Base-by-base conservation (phyloP, 352 stramenopile species). In the Phytophthora brassicae region DNA sequence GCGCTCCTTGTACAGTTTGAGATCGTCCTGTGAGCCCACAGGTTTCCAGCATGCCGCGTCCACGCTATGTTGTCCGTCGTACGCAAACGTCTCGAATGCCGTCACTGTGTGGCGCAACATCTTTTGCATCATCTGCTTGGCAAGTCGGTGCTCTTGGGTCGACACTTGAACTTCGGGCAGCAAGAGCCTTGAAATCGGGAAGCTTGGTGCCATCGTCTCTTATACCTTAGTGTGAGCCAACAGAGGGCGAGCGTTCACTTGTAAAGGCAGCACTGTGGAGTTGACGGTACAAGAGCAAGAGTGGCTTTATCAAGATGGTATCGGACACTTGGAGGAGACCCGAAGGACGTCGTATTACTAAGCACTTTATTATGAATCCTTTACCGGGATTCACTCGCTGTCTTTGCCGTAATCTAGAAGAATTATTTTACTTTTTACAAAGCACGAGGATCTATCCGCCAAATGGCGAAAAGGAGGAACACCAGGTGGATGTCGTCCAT, bases 1-100 rank as follows among this genome's bases (percentile, higher is more conserved):
- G 4, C 74, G 72, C 56, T 86, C 72, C 45, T 66, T 77, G 63
- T 72, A 86, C 6, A 89, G 58, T 55, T 78, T 72, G 35, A 89
- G 63, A 19, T 72, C 70, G 42, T 84, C 75, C 16, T 77, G 72
- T n/a, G 68, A 65, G 4, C 63, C 64, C 26, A 76, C 55, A 8
- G 53, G 26, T 49, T 85, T 86, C 79, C 79, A 89, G 0, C 67
- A 53, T 0, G 52, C 63, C 17, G 28, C 39, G 63, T 89, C 74
- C 29, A 85, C 72, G 12, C 74, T 39, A 22, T 70, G 66, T 2
- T 71, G 57, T 3, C 60, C 57, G 14, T 71, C 63, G 39, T 75
- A 68, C 6, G 56, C 41, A 42, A 83, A 84, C 23, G 41, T 70
- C 45, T 80, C 75, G 46, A 83, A 89, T 13, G 78, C 76, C 17